Evolutionary conservation across 1,284 basidiomycete species (phyloP), one percentile per base, ranked within the genome.

Genomic region (Trichosporon ovoides): DNA sequence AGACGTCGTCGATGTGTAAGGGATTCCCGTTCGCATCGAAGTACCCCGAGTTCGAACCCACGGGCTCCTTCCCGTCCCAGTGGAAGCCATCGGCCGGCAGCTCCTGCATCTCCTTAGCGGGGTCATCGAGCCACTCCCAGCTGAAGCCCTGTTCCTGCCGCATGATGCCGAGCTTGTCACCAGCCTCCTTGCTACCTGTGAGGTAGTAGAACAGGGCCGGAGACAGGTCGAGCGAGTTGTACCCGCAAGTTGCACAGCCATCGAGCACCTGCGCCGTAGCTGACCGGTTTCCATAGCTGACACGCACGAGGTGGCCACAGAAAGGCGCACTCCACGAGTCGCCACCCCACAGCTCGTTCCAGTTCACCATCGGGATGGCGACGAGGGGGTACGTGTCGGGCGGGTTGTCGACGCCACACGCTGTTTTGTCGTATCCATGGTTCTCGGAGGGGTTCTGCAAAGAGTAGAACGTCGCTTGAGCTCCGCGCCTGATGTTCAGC

Each of bases 391-490:
- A 48, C 24, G 43, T 48, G 43, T 48, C 43, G 22, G 43, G 43
- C 43, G 43, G 43, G 16, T 48, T 48, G 43, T 31, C 24, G 43
- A 48, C n/a, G 43, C 43, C 43, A 22, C 43, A 48, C 24, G 43
- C 43, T 16, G 43, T 48, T 22, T 48, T 28, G 12, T 16, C 31
- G 28, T 38, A 18, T 24, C 53, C 53, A 40, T 55, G 49, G 58
- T 59, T 59, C 58, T 59, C 49, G 7, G 43, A 36, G 28, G 57
- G 57, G 46, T 58, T 50, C 12, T 13, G 22, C 18, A 58, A 46
- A 2, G 28, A 34, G 57, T 53, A 58, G 46, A 24, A 38, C 16
- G 57, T 58, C 16, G 40, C 34, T 36, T 40, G 33, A 6, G 22
- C 43, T 5, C 43, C 43, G 14, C 24, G 24, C 22, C 43, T 22